phyloP scores from a whole-genome alignment of 177 flowering plant species.

The Vitis hybrid region DNA sequence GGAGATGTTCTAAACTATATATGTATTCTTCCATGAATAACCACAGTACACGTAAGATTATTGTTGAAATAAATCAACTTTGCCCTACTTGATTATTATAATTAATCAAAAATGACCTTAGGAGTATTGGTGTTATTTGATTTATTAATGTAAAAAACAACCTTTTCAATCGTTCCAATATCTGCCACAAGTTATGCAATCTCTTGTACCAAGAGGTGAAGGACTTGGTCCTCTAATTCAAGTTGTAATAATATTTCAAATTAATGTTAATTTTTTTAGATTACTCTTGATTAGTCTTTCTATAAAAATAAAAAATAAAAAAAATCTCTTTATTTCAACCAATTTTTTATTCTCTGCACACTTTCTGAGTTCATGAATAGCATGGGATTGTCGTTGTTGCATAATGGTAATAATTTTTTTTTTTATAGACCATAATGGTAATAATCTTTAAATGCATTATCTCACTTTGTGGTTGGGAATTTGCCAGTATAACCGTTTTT shows the following conservation, averaged over 20 bases:
- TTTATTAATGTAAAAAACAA: too few relatives aligned
- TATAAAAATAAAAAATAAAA: not conserved
- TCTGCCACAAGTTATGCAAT: conserved; percentile 50
- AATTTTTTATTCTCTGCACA: conserved; percentile 79
- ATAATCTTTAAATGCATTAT: not conserved
- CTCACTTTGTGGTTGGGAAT: not conserved
- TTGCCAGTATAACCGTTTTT: not conserved
- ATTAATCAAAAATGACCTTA: too few relatives aligned
- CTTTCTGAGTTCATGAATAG: conserved; percentile 78
- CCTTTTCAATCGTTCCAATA: conserved; percentile 31
- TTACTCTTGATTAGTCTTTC: not conserved
- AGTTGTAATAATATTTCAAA: conserved; percentile 36
- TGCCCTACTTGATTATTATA: too few relatives aligned
- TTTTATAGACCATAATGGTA: conserved; percentile 8
- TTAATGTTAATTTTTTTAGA: conserved; percentile 4
- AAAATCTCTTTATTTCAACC: conserved; percentile 47
- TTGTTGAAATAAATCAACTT: too few relatives aligned
- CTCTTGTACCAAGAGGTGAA: conserved; percentile 49
- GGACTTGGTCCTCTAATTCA: conserved; percentile 56
- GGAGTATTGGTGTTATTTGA: too few relatives aligned
- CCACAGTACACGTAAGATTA: too few relatives aligned
- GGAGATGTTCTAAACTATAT: too few relatives aligned
- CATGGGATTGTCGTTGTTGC: conserved; percentile 67
- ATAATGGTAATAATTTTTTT: conserved; percentile 34
- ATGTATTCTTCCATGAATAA: too few relatives aligned